Evolutionary conservation across 1,284 basidiomycete species (phyloP).

Genomic region (Ceratobasidium sp.): DNA sequence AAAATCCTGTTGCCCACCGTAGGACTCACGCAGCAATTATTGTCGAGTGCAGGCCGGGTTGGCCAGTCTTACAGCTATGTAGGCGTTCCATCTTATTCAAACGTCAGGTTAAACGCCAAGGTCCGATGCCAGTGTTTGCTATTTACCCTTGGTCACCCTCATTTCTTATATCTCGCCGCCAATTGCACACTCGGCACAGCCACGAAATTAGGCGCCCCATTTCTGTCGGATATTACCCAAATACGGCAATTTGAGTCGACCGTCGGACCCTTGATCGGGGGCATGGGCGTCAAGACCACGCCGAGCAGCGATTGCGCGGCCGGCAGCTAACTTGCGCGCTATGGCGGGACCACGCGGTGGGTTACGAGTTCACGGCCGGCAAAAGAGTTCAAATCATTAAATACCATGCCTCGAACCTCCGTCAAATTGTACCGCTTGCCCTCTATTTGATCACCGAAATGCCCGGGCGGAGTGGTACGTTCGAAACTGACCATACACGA

Average conservation of each 20-base stretch:
- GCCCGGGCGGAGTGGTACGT: background rate
- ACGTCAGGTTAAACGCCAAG: too few species aligned
- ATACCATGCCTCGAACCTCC: background rate
- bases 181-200: too few species aligned
- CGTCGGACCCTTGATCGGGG: background rate
- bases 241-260: background rate
- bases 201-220: too few species aligned
- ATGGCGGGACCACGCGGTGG: background rate
- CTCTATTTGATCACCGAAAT: background rate
- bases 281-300: background rate
- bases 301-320: background rate
- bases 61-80: too few species aligned
- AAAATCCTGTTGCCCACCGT: too few species aligned
- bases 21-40: too few species aligned
- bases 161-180: too few species aligned
- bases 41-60: too few species aligned
- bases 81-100: too few species aligned
- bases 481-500: slow-evolving; percentile 82
- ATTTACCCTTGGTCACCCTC: too few species aligned
- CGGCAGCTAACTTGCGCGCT: background rate
- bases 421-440: too few species aligned
- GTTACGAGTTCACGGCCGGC: background rate
- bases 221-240: background rate
- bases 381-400: background rate
- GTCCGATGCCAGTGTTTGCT: too few species aligned